phyloP scores from a whole-genome alignment of 805 yeast species.

The Yarrowia bubula region DNA sequence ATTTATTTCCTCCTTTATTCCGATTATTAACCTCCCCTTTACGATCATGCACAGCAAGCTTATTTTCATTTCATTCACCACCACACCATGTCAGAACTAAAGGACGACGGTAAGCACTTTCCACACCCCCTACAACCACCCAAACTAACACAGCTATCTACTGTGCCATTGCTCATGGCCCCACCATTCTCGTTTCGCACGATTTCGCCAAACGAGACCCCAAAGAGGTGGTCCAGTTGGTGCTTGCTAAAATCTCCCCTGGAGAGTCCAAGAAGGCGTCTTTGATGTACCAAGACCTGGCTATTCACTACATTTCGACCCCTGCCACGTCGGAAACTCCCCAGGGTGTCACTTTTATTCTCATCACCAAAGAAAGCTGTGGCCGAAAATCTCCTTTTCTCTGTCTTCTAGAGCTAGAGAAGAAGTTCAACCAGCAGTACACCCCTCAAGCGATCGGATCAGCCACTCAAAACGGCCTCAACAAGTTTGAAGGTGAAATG shows the following conservation, averaged over 20 bases:
- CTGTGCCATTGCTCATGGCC: conserved; percentile 5
- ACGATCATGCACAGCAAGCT: conserved; percentile 3
- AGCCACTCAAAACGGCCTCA: not conserved
- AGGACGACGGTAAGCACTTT: conserved; percentile 8
- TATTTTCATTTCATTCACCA: not conserved
- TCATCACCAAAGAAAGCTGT: conserved; percentile 32
- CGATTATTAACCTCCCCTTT: not conserved
- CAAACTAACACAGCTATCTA: conserved; percentile 12
- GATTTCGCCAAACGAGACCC: conserved; percentile 23
- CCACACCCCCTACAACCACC: not conserved
- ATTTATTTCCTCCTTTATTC: not conserved
- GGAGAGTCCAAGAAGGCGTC: conserved; percentile 36
- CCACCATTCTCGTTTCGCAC: not conserved
- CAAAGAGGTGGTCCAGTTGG: conserved; percentile 30
- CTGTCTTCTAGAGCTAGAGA: conserved; percentile 31
- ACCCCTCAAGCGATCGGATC: not conserved
- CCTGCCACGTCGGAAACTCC: conserved; percentile 32
- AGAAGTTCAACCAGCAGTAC: conserved; percentile 13
- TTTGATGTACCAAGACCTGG: conserved; percentile 36
- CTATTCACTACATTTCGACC: conserved; percentile 38
- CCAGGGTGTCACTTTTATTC: conserved; percentile 36
- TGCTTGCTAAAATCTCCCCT: conserved; percentile 33
- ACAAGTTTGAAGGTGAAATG: conserved; percentile 24
- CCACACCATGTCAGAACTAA: conserved; percentile 12
- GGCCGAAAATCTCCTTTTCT: conserved; percentile 33